phyloP scores from a whole-genome alignment of 345 rosid genomes.

The Firmiana major region DNA sequence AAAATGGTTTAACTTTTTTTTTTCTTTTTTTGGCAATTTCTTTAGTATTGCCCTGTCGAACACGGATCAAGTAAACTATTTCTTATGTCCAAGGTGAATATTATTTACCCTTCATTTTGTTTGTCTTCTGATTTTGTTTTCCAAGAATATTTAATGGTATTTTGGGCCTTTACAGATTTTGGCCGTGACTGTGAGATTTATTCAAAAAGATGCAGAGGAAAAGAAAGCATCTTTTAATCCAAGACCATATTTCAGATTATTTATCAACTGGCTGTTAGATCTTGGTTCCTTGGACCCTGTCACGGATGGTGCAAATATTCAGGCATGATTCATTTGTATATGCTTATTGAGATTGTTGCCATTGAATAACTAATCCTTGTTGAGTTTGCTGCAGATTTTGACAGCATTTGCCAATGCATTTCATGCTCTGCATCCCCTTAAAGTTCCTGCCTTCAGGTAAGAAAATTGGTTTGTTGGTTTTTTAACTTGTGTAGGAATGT shows the following conservation, averaged over 20 bases:
- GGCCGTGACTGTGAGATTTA: conserved; percentile 61
- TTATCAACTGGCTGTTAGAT: conserved; percentile 78
- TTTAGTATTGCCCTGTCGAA: conserved; percentile 55
- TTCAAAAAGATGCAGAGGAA: conserved; percentile 86
- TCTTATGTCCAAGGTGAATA: conserved; percentile 67
- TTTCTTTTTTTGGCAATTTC: background rate
- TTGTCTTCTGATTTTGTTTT: background rate
- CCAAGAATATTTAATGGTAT: background rate
- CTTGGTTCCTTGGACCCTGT: conserved; percentile 59
- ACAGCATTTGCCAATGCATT: conserved; percentile 82
- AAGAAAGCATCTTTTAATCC: conserved; percentile 67
- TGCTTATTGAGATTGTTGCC: background rate
- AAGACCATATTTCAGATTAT: conserved; percentile 71
- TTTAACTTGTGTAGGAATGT: background rate
- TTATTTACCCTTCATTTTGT: background rate
- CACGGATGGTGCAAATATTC: conserved; percentile 65
- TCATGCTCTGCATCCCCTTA: conserved; percentile 85
- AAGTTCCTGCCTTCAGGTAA: conserved; percentile 97
- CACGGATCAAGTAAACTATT: conserved; percentile 66
- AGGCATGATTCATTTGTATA: conserved; percentile 40
- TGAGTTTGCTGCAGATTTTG: conserved; percentile 55
- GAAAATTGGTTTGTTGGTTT: conserved; percentile 18
- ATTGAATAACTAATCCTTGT: conserved; percentile 16
- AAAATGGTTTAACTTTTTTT: background rate
- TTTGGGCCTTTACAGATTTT: conserved; percentile 52